Evolutionary conservation across 805 yeast species (phyloP), one percentile per base, ranked within the genome.

Genomic region (Candida pini): DNA sequence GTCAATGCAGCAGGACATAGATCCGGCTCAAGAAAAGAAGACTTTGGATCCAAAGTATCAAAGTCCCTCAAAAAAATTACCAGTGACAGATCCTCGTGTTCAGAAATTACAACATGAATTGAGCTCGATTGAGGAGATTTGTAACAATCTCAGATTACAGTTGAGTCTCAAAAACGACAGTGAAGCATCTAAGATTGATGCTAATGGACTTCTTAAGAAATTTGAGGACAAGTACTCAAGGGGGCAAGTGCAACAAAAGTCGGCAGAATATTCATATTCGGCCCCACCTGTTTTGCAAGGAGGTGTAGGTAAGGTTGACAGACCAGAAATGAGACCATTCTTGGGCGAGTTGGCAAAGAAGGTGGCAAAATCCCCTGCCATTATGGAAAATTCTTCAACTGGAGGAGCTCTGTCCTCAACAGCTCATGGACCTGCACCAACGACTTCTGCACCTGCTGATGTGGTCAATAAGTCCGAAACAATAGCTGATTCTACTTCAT

Each of bases 341-440:
- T 58, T 78, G 44, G 62, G 66, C 30, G 84, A 78, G 48, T 58
- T 78, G 43, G 62, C 68, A 16, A 54, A 66, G 3, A 74, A 71
- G 44, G 79, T 76, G 9, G 60, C 56, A 6, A 70, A 60, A 36
- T 49, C 63, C 3, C 63, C 62, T 4, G 49, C 74, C 1, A 64
- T 67, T 26, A n/a, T n/a, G n/a, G n/a, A n/a, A n/a, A n/a, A 12
- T 12, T n/a, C 28, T 16, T 9, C 22, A 9, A 33, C 8, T n/a
- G 30, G 27, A 3, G 35, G 15, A 8, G 36, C n/a, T 9, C 24
- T 16, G 8, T 9, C 9, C 15, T 15, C 18, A 5, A 28, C 24
- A 9, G 26, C 10, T 18, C 38, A 31, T 7, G 40, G 35, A 9
- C 34, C n/a, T 9, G 33, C 6, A 17, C 18, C 23, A 1, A 14